Evolutionary conservation across 768 basidiomycete genomes (phyloP), one percentile per base, ranked within the genome.

Genomic region (Gloeopeniophorella convolvens): DNA sequence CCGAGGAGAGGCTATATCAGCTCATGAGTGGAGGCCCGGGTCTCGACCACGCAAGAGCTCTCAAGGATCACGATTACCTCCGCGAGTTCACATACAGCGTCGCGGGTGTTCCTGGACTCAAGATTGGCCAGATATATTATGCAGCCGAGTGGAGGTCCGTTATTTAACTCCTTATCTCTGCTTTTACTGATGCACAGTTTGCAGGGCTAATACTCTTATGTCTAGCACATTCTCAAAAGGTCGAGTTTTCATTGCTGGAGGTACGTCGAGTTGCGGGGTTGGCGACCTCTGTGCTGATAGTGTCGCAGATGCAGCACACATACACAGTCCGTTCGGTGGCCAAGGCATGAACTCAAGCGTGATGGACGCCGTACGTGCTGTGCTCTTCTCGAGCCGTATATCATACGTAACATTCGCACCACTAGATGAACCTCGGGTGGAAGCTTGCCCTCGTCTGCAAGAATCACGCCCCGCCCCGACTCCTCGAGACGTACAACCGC

Each of bases 191-290:
- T 28, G 15, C 24, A 15, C 27, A 31, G 16, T 20, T 50, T 20
- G 12, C 15, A 60, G 59, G 34, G 28, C 51, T 3, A 60, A 55
- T 30, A 42, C 55, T 33, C 48, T 57, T 18, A 45, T 58, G 49
- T 50, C 48, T 9, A 21, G 56, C 12, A 37, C 50, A 15, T 59
- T 60, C 39, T 20, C 33, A 24, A 21, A 39, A 21, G 58, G 54
- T 1, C 41, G 58, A n/a, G 54, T 55, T 12, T 58, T 60, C 35
- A 26, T 60, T 20, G 54, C 42, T 12, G 59, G 59, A 35, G 59
- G 59, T 56, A 8, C 27, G 52, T 36, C 26, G 8, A 9, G 15
- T 39, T 9, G 63, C 57, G 24, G 59, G 63, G 5, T 42, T 45
- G n/a, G 54, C 48, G 4, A 37, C 11, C 23, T 26, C 26, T 26